phyloP scores from a whole-genome alignment of 768 basidiomycete species.

The Auriscalpium microsporum region DNA sequence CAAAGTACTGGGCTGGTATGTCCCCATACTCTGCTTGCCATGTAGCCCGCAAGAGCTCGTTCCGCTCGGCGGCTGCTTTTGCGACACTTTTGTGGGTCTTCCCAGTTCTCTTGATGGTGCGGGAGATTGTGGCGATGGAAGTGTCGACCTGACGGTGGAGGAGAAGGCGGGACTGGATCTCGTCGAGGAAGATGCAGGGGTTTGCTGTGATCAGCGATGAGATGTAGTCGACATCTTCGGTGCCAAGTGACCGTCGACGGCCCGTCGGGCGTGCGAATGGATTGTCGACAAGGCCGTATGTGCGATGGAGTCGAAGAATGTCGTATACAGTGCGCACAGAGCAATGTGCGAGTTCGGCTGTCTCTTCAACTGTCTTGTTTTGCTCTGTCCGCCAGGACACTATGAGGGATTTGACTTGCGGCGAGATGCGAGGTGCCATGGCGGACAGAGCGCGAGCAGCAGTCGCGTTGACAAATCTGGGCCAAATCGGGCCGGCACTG shows the following conservation, averaged over 20 bases:
- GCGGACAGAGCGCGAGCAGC: too few relatives aligned
- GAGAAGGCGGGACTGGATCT: slow-evolving; percentile 22
- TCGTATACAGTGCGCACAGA: slow-evolving; percentile 11
- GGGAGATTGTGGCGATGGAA: slow-evolving; percentile 24
- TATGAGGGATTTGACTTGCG: not conserved
- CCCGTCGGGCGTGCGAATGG: slow-evolving; percentile 15
- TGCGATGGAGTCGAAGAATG: slow-evolving; percentile 11
- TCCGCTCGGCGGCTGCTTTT: slow-evolving; percentile 20
- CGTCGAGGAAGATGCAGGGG: slow-evolving; percentile 25
- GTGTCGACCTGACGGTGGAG: slow-evolving; percentile 16
- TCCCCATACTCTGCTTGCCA: slow-evolving; percentile 19
- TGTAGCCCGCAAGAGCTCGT: slow-evolving; percentile 21
- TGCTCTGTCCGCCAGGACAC: not conserved
- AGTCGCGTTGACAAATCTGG: too few relatives aligned
- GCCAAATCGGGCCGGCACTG: too few relatives aligned
- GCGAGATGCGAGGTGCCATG: not conserved
- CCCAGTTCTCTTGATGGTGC: slow-evolving; percentile 15
- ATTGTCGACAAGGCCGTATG: slow-evolving; percentile 13
- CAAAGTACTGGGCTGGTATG: slow-evolving; percentile 4
- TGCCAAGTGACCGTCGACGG: slow-evolving; percentile 13
- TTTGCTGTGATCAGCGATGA: slow-evolving; percentile 16
- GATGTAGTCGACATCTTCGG: slow-evolving; percentile 18
- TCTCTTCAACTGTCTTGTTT: not conserved
- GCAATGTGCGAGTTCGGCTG: not conserved
- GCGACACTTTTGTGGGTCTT: slow-evolving; percentile 21